phyloP scores from a whole-genome alignment of 2,329 filamentous ascomycete species.

The Calcarisporium arbuscula region DNA sequence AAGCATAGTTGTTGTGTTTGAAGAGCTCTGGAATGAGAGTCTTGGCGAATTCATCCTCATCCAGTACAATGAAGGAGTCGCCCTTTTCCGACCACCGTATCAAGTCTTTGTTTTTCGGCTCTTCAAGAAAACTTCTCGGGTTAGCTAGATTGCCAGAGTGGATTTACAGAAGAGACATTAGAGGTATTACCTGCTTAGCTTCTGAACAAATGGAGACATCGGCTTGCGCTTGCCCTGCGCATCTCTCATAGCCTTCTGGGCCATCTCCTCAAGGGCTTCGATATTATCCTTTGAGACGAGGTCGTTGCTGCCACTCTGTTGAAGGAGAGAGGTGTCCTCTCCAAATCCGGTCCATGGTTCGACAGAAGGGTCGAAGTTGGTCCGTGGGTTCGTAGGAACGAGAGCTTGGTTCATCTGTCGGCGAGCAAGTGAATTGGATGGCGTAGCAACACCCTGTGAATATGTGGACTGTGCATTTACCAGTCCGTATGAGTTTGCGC shows the following conservation, averaged over 20 bases:
- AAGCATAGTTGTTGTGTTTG: constrained; percentile 98
- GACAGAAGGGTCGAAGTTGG: constrained; percentile 29
- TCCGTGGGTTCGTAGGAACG: constrained; percentile 34
- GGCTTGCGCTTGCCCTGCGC: constrained; percentile 87
- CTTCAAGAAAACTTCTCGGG: constrained; percentile 94
- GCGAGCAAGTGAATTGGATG: constrained; percentile 46
- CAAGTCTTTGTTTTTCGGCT: constrained; percentile 85
- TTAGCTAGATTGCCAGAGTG: constrained; percentile 44
- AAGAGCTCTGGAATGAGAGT: constrained; percentile 95
- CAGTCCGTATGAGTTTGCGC: constrained; percentile 32
- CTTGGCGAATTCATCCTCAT: constrained; percentile 98
- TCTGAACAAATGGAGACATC: constrained; percentile 96
- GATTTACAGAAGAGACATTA: background rate
- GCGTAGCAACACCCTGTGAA: constrained; percentile 22
- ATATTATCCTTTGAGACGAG: constrained; percentile 59
- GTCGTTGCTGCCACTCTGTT: constrained; percentile 27
- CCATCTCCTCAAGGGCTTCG: constrained; percentile 72
- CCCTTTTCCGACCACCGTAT: constrained; percentile 97
- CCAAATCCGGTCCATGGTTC: constrained; percentile 37
- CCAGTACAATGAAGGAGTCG: constrained; percentile 91
- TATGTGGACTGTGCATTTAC: constrained; percentile 29
- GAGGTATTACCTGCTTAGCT: constrained; percentile 75
- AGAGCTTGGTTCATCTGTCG: constrained; percentile 45
- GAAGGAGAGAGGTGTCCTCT: constrained; percentile 32
- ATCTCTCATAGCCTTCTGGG: constrained; percentile 76